Base-by-base conservation (phyloP, 257 asterid species). In the Parsonsia alboflavescens region DNA sequence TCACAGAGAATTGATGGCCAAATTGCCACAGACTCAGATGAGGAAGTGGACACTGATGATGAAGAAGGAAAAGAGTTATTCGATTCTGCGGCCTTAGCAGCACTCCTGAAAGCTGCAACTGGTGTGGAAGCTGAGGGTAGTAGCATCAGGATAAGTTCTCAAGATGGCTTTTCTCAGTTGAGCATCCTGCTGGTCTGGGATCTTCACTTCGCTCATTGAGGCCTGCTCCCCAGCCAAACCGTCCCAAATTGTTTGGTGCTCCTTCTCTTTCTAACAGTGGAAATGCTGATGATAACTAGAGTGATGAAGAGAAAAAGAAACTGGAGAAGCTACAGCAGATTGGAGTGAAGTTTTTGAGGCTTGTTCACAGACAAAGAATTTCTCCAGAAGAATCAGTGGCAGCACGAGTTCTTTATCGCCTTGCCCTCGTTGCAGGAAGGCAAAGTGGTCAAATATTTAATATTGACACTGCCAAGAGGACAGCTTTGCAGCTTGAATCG, bases 151-250 rank as follows among this genome's bases (percentile, higher is more conserved):
- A 85, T 91, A 79, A 88, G 91, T 41, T 86, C 97, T 64, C 97
- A 85, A 79, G 98, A 94, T 70, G 97, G 84, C 97, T 91, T 73
- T 94, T 94, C 88, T 85, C 97, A 4, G 89, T 91, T 33, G 98
- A 94, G 85, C 94, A 93, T 10, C 98, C 98, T 21, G 97, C 95
- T 30, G 98, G 98, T 50, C 79, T 94, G 79, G 98, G 98, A 58
- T 84, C 98, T 78, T 90, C 97, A 39, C 91, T 91, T 53, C 89
- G 93, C 80, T 80, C 98, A 46, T 70, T 91, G 84, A 81, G 96
- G 68, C 89, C 98, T 68, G 84, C 91, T 73, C 53, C 83, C 46
- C 85, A 79, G 68, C 74, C 87, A 65, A 86, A 68, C 76, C 96
- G 84, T 10, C 83, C 97, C 70, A 81, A 77, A 78, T 82, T 86